Conservation (phyloP, 1,284 basidiomycete species). For the Trichosporon ovoides region DNA sequence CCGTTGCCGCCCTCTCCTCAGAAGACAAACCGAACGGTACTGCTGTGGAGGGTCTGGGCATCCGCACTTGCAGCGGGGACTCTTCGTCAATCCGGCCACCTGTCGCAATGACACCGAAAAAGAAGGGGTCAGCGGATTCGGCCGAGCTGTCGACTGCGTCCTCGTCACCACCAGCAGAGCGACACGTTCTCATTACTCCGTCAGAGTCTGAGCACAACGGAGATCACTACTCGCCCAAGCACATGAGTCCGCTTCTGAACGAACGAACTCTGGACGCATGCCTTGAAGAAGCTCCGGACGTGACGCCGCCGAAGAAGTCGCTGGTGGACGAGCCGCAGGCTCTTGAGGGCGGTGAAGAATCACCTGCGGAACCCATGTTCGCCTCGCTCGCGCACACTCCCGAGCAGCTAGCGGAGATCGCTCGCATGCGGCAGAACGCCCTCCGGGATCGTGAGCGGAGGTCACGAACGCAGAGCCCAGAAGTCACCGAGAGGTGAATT, state of each 20-base stretch:
- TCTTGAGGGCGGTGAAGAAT: background rate
- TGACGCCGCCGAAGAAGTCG: background rate
- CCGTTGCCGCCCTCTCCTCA: background rate
- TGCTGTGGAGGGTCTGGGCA: constrained; percentile 14
- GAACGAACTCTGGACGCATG: background rate
- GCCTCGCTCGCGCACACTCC: constrained; percentile 43
- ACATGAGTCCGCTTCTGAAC: constrained; percentile 1
- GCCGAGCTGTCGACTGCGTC: constrained; percentile 12
- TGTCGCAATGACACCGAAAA: constrained; percentile 3
- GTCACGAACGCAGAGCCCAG: background rate
- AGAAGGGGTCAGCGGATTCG: constrained; percentile 10
- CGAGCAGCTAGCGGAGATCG: constrained; percentile 39
- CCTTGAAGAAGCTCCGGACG: background rate
- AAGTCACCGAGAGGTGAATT: constrained; percentile 7
- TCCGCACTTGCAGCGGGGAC: constrained; percentile 2
- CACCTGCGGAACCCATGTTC: constrained; percentile 32
- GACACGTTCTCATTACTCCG: constrained; percentile 16
- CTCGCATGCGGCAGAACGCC: constrained; percentile 27
- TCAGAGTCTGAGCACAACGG: constrained; percentile 12
- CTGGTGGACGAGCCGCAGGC: background rate
- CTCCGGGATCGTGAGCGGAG: constrained; percentile 16
- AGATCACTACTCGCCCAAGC: background rate
- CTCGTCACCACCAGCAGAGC: constrained; percentile 14
- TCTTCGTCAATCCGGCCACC: constrained; percentile 12
- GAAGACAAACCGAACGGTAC: background rate